Evolutionary conservation across 352 stramenopile genomes (phyloP).

Genomic region (Phytophthora palmivora): DNA sequence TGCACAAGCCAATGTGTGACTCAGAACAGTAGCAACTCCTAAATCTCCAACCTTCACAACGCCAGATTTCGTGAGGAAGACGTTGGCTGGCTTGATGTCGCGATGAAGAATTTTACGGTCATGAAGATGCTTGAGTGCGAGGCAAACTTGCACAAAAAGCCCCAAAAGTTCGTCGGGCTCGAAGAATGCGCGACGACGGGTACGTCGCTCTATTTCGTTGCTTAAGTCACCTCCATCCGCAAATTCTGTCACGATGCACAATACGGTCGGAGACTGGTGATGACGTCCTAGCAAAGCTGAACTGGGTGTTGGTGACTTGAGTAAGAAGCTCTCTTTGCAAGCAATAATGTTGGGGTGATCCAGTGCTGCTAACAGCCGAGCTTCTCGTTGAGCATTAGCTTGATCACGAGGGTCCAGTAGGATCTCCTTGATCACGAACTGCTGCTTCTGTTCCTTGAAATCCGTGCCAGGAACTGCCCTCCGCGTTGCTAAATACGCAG

Average conservation of each 20-base stretch:
- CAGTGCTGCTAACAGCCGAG: slow-evolving; percentile 68
- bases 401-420: slow-evolving; percentile 73
- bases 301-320: slow-evolving; percentile 21
- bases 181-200: slow-evolving; percentile 22
- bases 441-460: slow-evolving; percentile 32
- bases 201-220: slow-evolving; percentile 52
- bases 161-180: slow-evolving; percentile 55
- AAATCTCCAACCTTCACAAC: slow-evolving; percentile 85
- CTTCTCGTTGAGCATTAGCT: slow-evolving; percentile 64
- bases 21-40: slow-evolving; percentile 78
- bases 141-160: slow-evolving; percentile 70
- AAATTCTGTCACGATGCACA: slow-evolving; percentile 90
- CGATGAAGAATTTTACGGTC: slow-evolving; percentile 89
- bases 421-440: slow-evolving; percentile 83
- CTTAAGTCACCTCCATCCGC: slow-evolving; percentile 80
- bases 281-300: slow-evolving; percentile 1
- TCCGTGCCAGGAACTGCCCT: slow-evolving; percentile 21
- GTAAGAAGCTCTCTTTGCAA: slow-evolving; percentile 81
- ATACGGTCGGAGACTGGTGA: slow-evolving; percentile 29
- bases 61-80: slow-evolving; percentile 76
- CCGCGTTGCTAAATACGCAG: slow-evolving; percentile 66
- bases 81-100: slow-evolving; percentile 89
- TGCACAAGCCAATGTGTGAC: slow-evolving; percentile 74
- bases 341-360: slow-evolving; percentile 88
- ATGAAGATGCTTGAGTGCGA: slow-evolving; percentile 86